Evolutionary conservation across 441 rosid genomes (phyloP), one percentile per base, ranked within the genome.

Genomic region (Omphalea diandra): DNA sequence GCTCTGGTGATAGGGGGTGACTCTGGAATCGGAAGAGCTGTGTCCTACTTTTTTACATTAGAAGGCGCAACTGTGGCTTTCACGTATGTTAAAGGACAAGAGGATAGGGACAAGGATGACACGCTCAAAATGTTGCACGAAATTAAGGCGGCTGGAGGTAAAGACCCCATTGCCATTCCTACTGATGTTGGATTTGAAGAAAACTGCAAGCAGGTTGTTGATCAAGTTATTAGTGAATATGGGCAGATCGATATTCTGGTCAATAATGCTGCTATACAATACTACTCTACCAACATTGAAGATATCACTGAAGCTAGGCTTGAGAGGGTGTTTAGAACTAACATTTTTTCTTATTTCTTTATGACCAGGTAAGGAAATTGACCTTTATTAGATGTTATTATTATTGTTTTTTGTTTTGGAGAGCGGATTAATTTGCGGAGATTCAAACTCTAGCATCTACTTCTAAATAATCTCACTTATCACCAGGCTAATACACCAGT

Each of bases 51-150:
- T 65, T 88, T 82, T 38, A 80, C 80, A 2, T 64, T 68, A 22
- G 93, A 90, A n/a, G 97, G 94, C 5, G 94, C 93, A 5, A 84
- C 83, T 0, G 88, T 90, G 44, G 94, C 88, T 5, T 88, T 92
- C 73, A 90, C 94, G 0, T 86, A 86, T 29, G 84, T 87, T 15
- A 79, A 86, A 65, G 77, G 76, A 2, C 70, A 63, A 41, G 90
- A 90, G 75, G 94, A 90, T 6, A 18, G 9, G 24, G 63, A 59
- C 33, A 90, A 86, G 2, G 61, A 71, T 0, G 87, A 86, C 4
- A 87, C 93, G 0, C 73, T 88, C 0, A 52, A 78, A 43, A 68
- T 82, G 69, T 66, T 90, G 14, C 74, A 46, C 14, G 69, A 83
- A 68, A 82, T 55, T 0, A 90, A 82, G 78, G 70, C 84, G 1